These are phyloP conservation scores for Rubus parviflorus DNA, from an alignment of 306 rosid genomes.

Conservation along the genomic window DNA sequence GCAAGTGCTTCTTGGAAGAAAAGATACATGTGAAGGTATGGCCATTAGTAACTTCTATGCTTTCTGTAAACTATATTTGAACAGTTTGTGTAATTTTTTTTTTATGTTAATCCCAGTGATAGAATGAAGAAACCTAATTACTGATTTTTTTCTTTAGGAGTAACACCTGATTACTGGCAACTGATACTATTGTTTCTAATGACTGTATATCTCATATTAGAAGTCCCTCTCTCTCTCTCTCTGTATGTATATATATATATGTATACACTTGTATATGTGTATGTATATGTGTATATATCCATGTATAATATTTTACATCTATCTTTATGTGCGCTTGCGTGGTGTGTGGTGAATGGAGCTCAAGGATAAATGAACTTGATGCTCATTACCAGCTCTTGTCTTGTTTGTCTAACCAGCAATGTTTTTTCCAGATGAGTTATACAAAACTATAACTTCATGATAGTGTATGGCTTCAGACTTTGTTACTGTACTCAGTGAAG, in stretches of 20 bases:
- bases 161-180: neutral
- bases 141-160: neutral
- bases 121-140: neutral
- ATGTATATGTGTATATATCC: neutral
- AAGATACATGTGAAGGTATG: slow-evolving; percentile 53
- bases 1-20: slow-evolving; percentile 51
- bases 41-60: slow-evolving; percentile 12
- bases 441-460: neutral
- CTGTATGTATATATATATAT: neutral
- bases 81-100: neutral
- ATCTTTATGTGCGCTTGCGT: neutral
- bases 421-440: no score
- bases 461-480: neutral
- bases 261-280: neutral
- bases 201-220: neutral
- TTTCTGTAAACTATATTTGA: neutral
- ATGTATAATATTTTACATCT: neutral
- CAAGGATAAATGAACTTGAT: neutral
- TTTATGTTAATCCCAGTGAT: neutral
- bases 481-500: neutral
- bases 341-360: neutral
- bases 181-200: neutral
- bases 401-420: neutral
- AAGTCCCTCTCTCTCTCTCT: neutral
- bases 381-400: neutral